A percentile compares a stretch with the other conserved stretches of the same genome.
phyloP scores from a whole-genome alignment of 148 eudicot species.

The Spergularia bocconei region DNA sequence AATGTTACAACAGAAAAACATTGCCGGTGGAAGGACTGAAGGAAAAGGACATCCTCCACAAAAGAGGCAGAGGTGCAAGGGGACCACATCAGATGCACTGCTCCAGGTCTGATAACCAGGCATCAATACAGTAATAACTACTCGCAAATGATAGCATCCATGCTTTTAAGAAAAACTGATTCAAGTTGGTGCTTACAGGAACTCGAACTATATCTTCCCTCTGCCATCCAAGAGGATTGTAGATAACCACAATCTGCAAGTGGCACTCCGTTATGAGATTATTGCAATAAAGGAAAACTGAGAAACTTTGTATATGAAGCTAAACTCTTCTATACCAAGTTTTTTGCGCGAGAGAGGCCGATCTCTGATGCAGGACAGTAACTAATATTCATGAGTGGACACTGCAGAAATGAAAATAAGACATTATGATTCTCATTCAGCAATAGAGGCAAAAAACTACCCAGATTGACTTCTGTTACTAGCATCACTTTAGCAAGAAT shows the following conservation, averaged over 20 bases:
- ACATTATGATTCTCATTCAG: conserved; percentile 17
- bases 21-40: background rate
- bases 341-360: conserved; percentile 64
- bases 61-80: conserved; percentile 5
- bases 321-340: conserved; percentile 46
- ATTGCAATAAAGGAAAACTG: background rate
- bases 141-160: background rate
- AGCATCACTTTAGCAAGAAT: background rate
- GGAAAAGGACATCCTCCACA: background rate
- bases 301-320: conserved; percentile 3
- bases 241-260: conserved; percentile 68
- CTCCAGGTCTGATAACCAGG: conserved; percentile 2
- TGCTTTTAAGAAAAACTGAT: background rate
- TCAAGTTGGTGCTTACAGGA: conserved; percentile 60
- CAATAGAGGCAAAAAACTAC: background rate
- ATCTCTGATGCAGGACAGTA: conserved; percentile 88
- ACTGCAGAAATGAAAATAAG: conserved; percentile 46
- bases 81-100: background rate
- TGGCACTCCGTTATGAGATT: conserved; percentile 11
- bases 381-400: conserved; percentile 86
- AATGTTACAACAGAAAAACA: background rate
- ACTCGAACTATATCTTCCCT: conserved; percentile 68
- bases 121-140: background rate
- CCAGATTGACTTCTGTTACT: background rate
- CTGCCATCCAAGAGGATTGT: conserved; percentile 91